Evolutionary conservation across 2,329 filamentous ascomycete genomes (phyloP).

Genomic region (Sclerotinia sclerotiorum): DNA sequence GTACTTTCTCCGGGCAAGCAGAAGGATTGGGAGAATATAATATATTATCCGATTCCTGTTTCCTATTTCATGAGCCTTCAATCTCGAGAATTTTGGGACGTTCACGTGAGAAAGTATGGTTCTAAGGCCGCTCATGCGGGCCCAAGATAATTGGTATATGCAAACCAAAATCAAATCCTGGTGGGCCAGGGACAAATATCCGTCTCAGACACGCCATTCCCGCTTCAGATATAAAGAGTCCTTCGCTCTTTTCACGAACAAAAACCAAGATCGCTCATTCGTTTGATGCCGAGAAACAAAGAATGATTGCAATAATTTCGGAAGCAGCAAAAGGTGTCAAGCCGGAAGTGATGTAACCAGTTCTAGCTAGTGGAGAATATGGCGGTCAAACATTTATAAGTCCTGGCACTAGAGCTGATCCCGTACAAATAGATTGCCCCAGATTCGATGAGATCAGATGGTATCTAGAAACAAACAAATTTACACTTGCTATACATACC

Average conservation of each 20-base stretch:
- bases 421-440: neutral
- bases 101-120: slow-evolving; percentile 14
- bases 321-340: neutral
- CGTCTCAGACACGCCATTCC: neutral
- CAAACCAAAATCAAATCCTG: neutral
- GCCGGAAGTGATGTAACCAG: neutral
- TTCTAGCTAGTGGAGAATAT: neutral
- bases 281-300: slow-evolving; percentile 5
- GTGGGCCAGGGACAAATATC: neutral
- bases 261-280: slow-evolving; percentile 6
- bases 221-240: too few relatives aligned
- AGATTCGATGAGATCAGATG: slow-evolving; percentile 10
- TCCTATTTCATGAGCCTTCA: slow-evolving; percentile 7
- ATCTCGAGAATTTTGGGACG: slow-evolving; percentile 5
- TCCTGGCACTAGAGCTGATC: neutral
- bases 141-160: neutral
- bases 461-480: slow-evolving; percentile 1
- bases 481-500: slow-evolving; percentile 17
- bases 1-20: neutral
- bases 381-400: neutral
- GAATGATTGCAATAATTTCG: neutral
- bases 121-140: neutral
- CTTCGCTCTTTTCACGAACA: neutral
- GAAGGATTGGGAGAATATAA: slow-evolving; percentile 4
- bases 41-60: neutral